phyloP scores from a whole-genome alignment of 1,139 yeast species.

The Geotrichum cucujoidarum region DNA sequence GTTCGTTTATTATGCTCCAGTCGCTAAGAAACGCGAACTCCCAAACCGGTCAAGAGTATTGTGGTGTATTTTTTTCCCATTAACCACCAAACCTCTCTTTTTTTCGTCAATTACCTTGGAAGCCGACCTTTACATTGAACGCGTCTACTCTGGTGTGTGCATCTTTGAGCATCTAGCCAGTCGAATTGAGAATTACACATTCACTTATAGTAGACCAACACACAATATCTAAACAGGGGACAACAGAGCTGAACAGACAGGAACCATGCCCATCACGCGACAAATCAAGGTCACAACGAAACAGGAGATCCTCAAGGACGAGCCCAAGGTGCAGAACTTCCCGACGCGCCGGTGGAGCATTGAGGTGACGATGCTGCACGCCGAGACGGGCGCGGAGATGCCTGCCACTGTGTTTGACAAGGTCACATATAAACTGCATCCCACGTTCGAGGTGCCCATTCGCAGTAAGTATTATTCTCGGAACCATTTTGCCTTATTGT shows the following conservation, averaged over 20 bases:
- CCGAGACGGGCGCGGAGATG: slow-evolving; percentile 71
- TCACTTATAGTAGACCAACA: no score
- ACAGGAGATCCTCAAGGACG: slow-evolving; percentile 77
- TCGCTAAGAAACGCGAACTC: no score
- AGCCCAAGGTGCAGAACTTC: slow-evolving; percentile 80
- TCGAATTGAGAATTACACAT: no score
- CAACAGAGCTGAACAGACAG: no score
- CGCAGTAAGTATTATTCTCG: slow-evolving; percentile 37
- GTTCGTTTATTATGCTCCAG: no score
- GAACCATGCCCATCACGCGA: slow-evolving; percentile 56
- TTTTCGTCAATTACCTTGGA: no score
- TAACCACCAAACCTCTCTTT: no score
- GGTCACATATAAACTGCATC: slow-evolving; percentile 90
- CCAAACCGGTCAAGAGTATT: no score
- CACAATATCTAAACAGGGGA: no score
- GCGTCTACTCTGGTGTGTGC: neutral
- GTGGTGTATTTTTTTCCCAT: no score
- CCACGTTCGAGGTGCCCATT: slow-evolving; percentile 86
- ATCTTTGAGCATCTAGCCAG: no score
- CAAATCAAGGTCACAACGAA: slow-evolving; percentile 84
- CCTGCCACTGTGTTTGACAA: slow-evolving; percentile 89
- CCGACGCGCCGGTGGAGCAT: slow-evolving; percentile 97
- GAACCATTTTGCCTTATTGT: neutral
- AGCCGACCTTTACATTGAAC: no score
- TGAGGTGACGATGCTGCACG: slow-evolving; percentile 67